Evolutionary conservation across 805 yeast species (phyloP), one percentile per base, ranked within the genome.

Genomic region (Kodamaea nitidulidarum): DNA sequence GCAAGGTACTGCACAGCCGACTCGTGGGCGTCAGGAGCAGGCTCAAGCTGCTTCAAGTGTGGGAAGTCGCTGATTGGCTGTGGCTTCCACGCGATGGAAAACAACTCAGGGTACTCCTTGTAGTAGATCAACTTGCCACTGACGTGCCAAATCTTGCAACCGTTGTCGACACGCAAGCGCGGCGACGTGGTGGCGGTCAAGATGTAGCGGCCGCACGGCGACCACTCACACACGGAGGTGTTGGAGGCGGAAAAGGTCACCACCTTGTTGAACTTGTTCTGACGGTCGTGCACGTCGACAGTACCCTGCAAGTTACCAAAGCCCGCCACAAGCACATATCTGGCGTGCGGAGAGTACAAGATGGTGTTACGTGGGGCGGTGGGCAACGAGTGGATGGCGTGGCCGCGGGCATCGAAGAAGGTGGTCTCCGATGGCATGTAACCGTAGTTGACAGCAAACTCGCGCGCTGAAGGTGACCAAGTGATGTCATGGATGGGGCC

Each of bases 401-500:
- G 87, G 47, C 98, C 98, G 54, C 97, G 79, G 18, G 95, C 79
- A 65, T 93, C 98, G 55, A 91, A 93, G 54, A 93, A 88, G 8
- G 96, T 80, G 17, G 97, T 90, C 54, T 84, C 83, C 20, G 96
- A 87, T 2, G 99, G 99, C 98, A 93, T 93, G 67, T 78, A 90
- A 22, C 98, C 99, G 58, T 90, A 90, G 40, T 86, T 88, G 32
- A 93, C 98, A 44, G 96, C 98, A 70, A 93, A 95, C 67, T 93
- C 98, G 51, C 96, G 77, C 14, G 96, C 87, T 37, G 88, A 80
- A 43, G 98, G 96, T 17, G 95, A 84, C 99, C 99, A 93, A 15
- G 93, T 81, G 45, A 91, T 86, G 62, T 93, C 98, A 66, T 93
- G 97, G 51, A 93, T 88, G 32, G 99, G 98, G 22, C 98, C 98